Conservation (phyloP, 78 protist species). For the Emiliania huxleyi region DNA sequence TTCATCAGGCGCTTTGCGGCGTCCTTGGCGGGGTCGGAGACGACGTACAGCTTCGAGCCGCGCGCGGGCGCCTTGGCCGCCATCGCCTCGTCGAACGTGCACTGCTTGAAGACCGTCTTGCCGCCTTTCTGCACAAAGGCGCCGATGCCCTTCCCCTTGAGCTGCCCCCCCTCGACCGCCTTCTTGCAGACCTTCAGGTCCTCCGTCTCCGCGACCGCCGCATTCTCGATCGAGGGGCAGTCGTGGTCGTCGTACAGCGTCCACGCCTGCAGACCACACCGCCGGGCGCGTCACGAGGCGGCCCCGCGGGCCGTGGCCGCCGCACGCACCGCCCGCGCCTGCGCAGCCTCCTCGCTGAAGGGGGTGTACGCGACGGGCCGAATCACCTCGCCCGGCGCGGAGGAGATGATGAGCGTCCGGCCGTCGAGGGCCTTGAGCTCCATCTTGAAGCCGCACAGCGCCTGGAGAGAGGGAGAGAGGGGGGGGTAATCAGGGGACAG, state of each 20-base stretch:
- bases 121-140: background rate
- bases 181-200: background rate
- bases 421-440: constrained; percentile 86
- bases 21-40: background rate
- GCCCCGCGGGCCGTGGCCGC: background rate
- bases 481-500: background rate
- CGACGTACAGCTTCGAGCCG: background rate
- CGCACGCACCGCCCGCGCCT: background rate
- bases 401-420: constrained; percentile 69
- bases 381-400: constrained; percentile 72
- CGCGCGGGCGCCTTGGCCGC: background rate
- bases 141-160: constrained; percentile 15
- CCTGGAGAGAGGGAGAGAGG: too few species aligned
- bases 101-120: background rate
- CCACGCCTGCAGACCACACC: background rate
- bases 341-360: background rate
- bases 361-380: constrained; percentile 16
- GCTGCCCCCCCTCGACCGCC: background rate
- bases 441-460: constrained; percentile 88
- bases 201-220: constrained; percentile 5
- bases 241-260: background rate
- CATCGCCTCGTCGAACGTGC: background rate
- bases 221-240: background rate
- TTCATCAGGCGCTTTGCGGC: constrained; percentile 56
- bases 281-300: background rate